Base-by-base conservation (phyloP, 306 rosid genomes). In the Hylodesmum podocarpum region DNA sequence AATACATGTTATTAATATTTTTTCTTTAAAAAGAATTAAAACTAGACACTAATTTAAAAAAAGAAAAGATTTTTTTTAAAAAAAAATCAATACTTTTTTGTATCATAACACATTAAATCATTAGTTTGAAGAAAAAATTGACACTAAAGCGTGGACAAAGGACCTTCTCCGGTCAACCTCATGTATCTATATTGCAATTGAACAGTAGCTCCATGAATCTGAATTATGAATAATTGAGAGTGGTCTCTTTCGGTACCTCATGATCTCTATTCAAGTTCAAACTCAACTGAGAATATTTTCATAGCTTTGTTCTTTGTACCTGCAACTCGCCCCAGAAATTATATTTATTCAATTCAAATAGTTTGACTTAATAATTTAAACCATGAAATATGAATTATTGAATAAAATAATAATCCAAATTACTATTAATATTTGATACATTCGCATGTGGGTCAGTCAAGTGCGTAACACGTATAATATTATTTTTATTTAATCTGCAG, bases 391-490 rank as follows among this genome's bases (percentile, higher is more conserved):
- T 29, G 39, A 27, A 28, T 27, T 28, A 28, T 57, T 16, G 39
- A 57, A 57, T 57, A 27, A 21, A 57, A 57, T 57, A 59, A 31
- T 15, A 59, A 1, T 9, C 24, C 34, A 33, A 50, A 73, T n/a
- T 55, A 55, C 5, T 28, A 40, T n/a, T 55, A 55, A 4, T 28
- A 40, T 25, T 57, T 39, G 29, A 55, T 55, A 29, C 66, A 34
- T 10, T 0, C 8, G 3, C 39, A 27, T 50, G 2, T 55, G 31
- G 4, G 24, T 3, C 2, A 5, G 24, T 27, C 24, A 18, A 46
- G 71, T 61, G 79, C 72, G 79, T 62, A 51, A 62, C 79, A 62
- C 79, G 50, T 62, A 19, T 31, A 61, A 63, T 46, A 33, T 29
- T n/a, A n/a, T n/a, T n/a, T 33, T 21, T 14, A 33, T 63, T 62